Percentiles rank a stretch among this genome's conserved stretches.
Evolutionary conservation across 2,329 filamentous ascomycete genomes (phyloP).

Genomic region (Diplodia sapinea): DNA sequence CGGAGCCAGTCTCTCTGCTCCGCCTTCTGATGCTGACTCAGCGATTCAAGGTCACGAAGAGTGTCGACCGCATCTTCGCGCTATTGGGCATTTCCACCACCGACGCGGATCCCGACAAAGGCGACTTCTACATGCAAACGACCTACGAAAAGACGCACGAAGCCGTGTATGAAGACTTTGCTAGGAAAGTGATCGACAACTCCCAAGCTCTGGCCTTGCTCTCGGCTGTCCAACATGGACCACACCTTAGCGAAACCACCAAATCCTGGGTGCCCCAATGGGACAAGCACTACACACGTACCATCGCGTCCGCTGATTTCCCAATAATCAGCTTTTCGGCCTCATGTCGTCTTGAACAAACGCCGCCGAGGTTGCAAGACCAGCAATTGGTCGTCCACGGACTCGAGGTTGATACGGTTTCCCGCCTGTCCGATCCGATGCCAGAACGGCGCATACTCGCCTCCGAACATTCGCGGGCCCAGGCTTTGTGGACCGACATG

Average conservation of each 20-base stretch:
- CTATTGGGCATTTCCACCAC: background rate
- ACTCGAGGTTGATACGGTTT: background rate
- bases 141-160: background rate
- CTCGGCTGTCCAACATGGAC: background rate
- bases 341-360: background rate
- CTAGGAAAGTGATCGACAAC: background rate
- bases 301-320: background rate
- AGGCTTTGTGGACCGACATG: background rate
- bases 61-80: background rate
- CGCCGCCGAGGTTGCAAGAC: background rate
- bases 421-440: background rate
- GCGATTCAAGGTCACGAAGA: background rate
- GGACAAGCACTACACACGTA: background rate
- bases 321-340: background rate
- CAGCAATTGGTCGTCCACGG: background rate
- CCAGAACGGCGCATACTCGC: background rate
- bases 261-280: background rate
- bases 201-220: background rate
- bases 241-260: background rate
- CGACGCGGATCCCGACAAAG: background rate
- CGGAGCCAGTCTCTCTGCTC: background rate
- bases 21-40: background rate
- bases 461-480: background rate
- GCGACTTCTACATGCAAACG: background rate
- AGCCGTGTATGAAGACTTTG: background rate